Percentiles rank a stretch among this genome's conserved stretches.
These are phyloP conservation scores for Cinnamomum chago DNA, from an alignment of 164 flowering plant genomes.

Conservation along the genomic window DNA sequence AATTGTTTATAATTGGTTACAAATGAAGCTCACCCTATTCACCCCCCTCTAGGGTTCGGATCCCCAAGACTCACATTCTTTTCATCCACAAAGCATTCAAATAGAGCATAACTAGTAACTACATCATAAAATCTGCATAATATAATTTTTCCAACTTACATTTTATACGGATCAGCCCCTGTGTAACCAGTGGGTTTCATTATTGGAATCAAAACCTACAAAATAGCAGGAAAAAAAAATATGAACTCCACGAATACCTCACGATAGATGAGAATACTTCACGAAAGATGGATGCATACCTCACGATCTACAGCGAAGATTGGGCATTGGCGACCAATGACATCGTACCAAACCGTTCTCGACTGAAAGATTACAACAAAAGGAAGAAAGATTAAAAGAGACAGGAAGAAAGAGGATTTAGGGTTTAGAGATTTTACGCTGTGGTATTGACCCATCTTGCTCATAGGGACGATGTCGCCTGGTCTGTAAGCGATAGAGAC, in stretches of 20 bases:
- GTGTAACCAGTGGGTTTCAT: conserved; percentile 86
- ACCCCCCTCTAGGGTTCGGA: no score
- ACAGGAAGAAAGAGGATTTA: background rate
- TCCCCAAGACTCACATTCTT: no score
- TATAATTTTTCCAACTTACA: conserved; percentile 39
- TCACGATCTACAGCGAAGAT: conserved; percentile 93
- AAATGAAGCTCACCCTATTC: no score
- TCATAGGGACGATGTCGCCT: conserved; percentile 90
- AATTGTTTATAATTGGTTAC: no score
- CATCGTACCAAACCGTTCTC: conserved; percentile 85
- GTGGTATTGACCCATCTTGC: conserved; percentile 96
- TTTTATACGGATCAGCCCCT: conserved; percentile 89
- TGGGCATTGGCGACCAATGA: conserved; percentile 91
- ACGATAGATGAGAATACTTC: background rate
- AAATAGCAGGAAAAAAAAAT: background rate
- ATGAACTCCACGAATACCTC: no score
- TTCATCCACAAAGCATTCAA: no score
- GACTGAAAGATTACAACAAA: conserved; percentile 36
- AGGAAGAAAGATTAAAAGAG: background rate
- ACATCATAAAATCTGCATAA: background rate
- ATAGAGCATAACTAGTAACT: no score
- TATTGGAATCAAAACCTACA: conserved; percentile 78
- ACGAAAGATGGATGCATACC: conserved; percentile 36
- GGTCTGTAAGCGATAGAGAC: conserved; percentile 64
- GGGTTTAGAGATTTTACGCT: conserved; percentile 37